Evolutionary conservation across 768 basidiomycete species (phyloP), one percentile per base, ranked within the genome.

Genomic region (Nidularia sp.): DNA sequence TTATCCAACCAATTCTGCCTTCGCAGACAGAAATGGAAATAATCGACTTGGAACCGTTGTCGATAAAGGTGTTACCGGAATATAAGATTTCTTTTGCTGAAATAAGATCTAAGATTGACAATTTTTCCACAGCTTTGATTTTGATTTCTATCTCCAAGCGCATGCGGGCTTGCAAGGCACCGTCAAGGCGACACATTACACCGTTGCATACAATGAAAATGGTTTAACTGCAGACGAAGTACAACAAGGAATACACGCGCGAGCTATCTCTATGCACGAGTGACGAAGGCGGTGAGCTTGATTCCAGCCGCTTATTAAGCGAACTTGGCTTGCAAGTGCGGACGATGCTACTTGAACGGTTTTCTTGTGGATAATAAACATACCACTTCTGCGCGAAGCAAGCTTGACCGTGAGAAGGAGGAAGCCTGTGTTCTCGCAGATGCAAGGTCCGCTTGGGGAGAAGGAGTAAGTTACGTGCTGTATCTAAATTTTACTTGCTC

Each of bases 261-360:
- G 10, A 83, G 83, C 58, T 92, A 91, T 60, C 71, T 89, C 10
- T 94, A 89, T 57, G 90, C 86, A 0, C 80, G 91, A 3, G 90
- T 90, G 0, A 94, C 90, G 2, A 86, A 88, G 59, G 86, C 90
- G 0, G 92, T 94, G 29, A 89, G 87, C 62, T 70, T 93, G 22
- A 76, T 91, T 9, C 89, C 90, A 0, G 79, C 89, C 0, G 89
- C 89, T 0, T 90, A 90, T 61, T 90, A 90, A 57, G 86, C 88
- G 6, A 88, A 92, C 66, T 67, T 92, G 48, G 90, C 88, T 1
- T 91, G 89, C 63, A 89, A 93, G 67, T 73, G 90, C 8, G 90
- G 86, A 0, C 69, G 90, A 35, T 86, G 76, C 61, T 93, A 90
- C 60, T 57, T 93, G 42, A 87, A 90, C 55, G 83, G 85, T 0